Percentiles rank a stretch among this genome's conserved stretches.
These are phyloP conservation scores for Rutstroemia sp. DNA, from an alignment of 2,329 filamentous ascomycete species.

Conservation along the genomic window DNA sequence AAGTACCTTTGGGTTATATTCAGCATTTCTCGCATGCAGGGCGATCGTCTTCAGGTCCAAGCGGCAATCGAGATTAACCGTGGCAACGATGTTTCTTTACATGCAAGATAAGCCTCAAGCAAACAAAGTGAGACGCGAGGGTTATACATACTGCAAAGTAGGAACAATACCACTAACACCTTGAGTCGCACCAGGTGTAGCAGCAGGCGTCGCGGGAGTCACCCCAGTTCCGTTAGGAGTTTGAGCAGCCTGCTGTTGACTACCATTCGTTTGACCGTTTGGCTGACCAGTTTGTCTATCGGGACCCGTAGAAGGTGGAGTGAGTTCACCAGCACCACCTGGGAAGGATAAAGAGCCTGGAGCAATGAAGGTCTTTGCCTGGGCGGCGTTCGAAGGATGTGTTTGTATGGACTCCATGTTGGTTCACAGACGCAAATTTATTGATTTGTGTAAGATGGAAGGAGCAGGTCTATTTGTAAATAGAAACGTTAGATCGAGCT, in stretches of 20 bases:
- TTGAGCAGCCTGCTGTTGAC: conserved; percentile 50
- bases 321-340: conserved; percentile 73
- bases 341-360: conserved; percentile 90
- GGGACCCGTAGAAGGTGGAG: conserved; percentile 68
- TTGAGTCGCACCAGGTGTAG: conserved; percentile 74
- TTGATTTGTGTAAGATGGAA: conserved; percentile 10
- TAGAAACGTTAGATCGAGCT: conserved; percentile 23
- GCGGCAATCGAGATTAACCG: conserved; percentile 95
- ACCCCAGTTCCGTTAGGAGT: conserved; percentile 66
- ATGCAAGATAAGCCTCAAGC: conserved; percentile 45
- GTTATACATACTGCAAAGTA: conserved; percentile 89
- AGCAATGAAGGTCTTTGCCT: conserved; percentile 93
- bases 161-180: conserved; percentile 86
- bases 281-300: conserved; percentile 47
- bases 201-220: conserved; percentile 83
- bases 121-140: conserved; percentile 30
- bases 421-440: conserved; percentile 18
- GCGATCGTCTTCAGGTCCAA: conserved; percentile 98
- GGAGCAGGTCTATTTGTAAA: conserved; percentile 23
- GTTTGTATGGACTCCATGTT: conserved; percentile 83
- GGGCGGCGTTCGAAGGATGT: conserved; percentile 81
- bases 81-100: conserved; percentile 95
- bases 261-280: conserved; percentile 41
- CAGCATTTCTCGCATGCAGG: conserved; percentile 93
- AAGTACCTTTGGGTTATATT: conserved; percentile 95